These are phyloP conservation scores for Chaetomiaceae sp. DNA, from an alignment of 2,329 filamentous ascomycete genomes.

Conservation along the genomic window DNA sequence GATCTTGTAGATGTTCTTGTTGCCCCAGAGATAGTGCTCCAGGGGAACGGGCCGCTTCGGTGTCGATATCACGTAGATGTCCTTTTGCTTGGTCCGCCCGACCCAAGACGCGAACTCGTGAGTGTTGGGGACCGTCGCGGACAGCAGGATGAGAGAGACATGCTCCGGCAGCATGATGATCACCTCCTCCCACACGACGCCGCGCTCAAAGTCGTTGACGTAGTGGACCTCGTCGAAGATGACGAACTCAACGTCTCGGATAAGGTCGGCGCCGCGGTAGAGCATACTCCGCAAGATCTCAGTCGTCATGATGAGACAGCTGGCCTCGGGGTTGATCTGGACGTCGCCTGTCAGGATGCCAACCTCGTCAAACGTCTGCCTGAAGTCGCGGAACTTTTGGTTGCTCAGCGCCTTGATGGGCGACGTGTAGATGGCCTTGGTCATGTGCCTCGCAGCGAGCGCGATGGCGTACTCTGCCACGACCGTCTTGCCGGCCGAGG, in stretches of 20 bases:
- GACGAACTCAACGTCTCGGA: slow-evolving; percentile 95
- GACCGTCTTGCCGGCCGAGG: slow-evolving; percentile 95
- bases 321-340: slow-evolving; percentile 95
- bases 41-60: slow-evolving; percentile 90
- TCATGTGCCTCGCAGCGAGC: slow-evolving; percentile 96
- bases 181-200: slow-evolving; percentile 98
- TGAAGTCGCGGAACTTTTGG: slow-evolving; percentile 96
- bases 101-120: slow-evolving; percentile 99
- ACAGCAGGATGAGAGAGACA: slow-evolving; percentile 89
- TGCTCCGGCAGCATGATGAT: slow-evolving; percentile 99
- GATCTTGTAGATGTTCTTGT: slow-evolving; percentile 89
- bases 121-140: slow-evolving; percentile 94
- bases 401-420: slow-evolving; percentile 98
- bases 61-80: slow-evolving; percentile 98
- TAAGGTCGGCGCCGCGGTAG: slow-evolving; percentile 90
- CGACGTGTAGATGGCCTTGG: slow-evolving; percentile 97
- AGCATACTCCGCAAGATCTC: slow-evolving; percentile 98
- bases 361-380: slow-evolving; percentile 86
- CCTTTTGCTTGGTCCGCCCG: slow-evolving; percentile 93
- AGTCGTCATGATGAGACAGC: slow-evolving; percentile 98
- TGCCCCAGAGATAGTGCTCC: slow-evolving; percentile 95
- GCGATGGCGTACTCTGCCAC: slow-evolving; percentile 98
- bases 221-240: slow-evolving; percentile 99
- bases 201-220: slow-evolving; percentile 91
- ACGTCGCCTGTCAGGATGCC: slow-evolving; percentile 97